Evolutionary conservation across 257 asterid species (phyloP).

Genomic region (Solanum etuberosum): DNA sequence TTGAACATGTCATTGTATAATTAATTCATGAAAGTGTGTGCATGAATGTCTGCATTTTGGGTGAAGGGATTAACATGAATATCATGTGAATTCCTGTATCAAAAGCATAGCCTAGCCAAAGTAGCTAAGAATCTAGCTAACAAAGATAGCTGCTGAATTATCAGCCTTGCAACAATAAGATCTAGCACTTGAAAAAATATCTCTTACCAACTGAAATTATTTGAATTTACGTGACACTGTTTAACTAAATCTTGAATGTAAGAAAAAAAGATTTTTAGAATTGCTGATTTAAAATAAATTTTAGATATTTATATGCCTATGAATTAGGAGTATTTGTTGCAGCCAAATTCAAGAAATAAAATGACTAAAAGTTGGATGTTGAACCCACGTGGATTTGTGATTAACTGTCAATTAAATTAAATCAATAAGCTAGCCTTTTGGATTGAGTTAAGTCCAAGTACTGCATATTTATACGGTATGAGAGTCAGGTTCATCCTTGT

Average conservation of each 20-base stretch:
- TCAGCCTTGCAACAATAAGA: not conserved
- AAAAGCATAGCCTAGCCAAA: not conserved
- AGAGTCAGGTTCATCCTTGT: no score
- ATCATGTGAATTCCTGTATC: slow-evolving; percentile 6
- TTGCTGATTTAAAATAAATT: not conserved
- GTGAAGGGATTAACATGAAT: not conserved
- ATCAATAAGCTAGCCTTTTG: no score
- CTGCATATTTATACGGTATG: no score
- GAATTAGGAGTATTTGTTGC: not conserved
- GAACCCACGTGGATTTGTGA: not conserved
- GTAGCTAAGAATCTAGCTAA: not conserved
- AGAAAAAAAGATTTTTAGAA: no score
- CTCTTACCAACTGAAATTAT: not conserved
- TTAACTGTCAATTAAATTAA: not conserved
- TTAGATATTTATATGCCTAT: no score
- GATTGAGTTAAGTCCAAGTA: no score
- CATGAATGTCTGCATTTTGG: not conserved
- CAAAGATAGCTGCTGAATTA: not conserved
- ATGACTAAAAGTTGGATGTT: not conserved
- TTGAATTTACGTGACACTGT: not conserved
- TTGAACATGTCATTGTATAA: not conserved
- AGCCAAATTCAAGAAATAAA: not conserved
- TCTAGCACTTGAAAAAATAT: not conserved
- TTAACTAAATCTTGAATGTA: not conserved
- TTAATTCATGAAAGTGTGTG: not conserved